These are phyloP conservation scores for Auriscalpium vulgare DNA, from an alignment of 768 basidiomycete genomes.

Conservation along the genomic window DNA sequence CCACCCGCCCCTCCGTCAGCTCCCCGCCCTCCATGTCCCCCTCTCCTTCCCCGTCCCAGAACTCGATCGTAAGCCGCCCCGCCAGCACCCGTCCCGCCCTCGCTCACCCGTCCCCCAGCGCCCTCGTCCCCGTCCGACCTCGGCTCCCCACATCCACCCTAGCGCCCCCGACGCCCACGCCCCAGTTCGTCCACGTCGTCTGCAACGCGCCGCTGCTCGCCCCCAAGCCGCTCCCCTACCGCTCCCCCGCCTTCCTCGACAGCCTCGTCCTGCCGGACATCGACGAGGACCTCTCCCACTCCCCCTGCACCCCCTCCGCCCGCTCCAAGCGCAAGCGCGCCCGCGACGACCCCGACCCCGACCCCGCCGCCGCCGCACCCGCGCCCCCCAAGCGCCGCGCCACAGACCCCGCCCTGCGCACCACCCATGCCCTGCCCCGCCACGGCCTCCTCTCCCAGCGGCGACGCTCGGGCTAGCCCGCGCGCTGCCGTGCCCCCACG, in stretches of 20 bases:
- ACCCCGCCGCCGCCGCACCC: background rate
- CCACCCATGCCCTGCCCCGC: background rate
- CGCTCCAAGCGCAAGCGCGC: constrained; percentile 44
- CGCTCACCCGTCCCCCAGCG: constrained; percentile 20
- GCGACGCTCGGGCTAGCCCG: background rate
- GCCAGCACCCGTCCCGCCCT: background rate
- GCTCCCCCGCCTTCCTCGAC: constrained; percentile 61
- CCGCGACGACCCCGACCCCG: constrained; percentile 3
- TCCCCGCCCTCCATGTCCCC: constrained; percentile 1
- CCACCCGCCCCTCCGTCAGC: background rate
- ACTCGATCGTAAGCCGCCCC: constrained; percentile 21
- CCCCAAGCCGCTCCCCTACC: constrained; percentile 61
- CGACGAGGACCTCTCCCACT: constrained; percentile 62
- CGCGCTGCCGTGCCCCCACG: background rate
- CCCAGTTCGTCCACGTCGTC: constrained; percentile 37
- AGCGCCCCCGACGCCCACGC: constrained; percentile 20
- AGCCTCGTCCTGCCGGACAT: constrained; percentile 57
- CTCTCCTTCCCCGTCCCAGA: constrained; percentile 7
- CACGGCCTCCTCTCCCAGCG: background rate
- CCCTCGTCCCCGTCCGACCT: constrained; percentile 35
- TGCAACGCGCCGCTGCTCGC: constrained; percentile 64
- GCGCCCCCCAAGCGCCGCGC: background rate
- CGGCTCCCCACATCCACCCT: constrained; percentile 21
- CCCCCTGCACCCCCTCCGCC: constrained; percentile 53
- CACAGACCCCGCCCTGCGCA: background rate